These are phyloP conservation scores for Conidiobolus coronatus DNA, from an alignment of 371 early-diverging fungal genomes.

Conservation along the genomic window DNA sequence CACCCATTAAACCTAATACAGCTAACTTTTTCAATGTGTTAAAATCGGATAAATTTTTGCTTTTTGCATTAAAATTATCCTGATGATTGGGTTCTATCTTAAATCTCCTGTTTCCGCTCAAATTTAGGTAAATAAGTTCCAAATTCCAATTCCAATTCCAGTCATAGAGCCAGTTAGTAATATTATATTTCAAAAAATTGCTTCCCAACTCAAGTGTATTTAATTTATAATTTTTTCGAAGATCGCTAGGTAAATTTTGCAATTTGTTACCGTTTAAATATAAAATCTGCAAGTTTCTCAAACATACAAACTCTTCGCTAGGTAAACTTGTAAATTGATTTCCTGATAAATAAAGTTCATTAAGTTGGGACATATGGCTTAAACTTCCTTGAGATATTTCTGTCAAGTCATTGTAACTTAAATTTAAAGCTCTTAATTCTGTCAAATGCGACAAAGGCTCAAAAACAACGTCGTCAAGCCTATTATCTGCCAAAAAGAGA, in stretches of 20 bases:
- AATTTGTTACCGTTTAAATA: conserved; percentile 79
- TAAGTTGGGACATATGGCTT: conserved; percentile 23
- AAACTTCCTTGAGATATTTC: conserved; percentile 34
- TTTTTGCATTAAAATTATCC: conserved; percentile 13
- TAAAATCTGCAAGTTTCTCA: conserved; percentile 36
- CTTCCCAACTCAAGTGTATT: conserved; percentile 63
- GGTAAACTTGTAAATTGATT: conserved; percentile 67
- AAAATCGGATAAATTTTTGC: conserved; percentile 47
- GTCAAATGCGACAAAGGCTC: conserved; percentile 39
- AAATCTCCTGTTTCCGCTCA: conserved; percentile 73
- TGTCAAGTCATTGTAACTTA: conserved; percentile 63
- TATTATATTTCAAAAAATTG: conserved; percentile 76
- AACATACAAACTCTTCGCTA: conserved; percentile 60
- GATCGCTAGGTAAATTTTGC: conserved; percentile 74
- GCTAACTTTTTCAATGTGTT: conserved; percentile 43
- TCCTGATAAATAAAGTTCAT: conserved; percentile 62
- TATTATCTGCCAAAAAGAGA: conserved; percentile 59
- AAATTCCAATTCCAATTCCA: conserved; percentile 95
- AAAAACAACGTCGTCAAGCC: conserved; percentile 66
- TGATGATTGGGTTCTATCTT: conserved; percentile 52
- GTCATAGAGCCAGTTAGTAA: conserved; percentile 85
- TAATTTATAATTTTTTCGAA: conserved; percentile 54
- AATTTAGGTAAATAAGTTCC: conserved; percentile 64
- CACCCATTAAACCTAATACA: conserved; percentile 69
- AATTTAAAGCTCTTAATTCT: conserved; percentile 49